Evolutionary conservation across 208 protist species (phyloP), one percentile per base, ranked within the genome.

Genomic region (Acanthamoeba healyi): DNA sequence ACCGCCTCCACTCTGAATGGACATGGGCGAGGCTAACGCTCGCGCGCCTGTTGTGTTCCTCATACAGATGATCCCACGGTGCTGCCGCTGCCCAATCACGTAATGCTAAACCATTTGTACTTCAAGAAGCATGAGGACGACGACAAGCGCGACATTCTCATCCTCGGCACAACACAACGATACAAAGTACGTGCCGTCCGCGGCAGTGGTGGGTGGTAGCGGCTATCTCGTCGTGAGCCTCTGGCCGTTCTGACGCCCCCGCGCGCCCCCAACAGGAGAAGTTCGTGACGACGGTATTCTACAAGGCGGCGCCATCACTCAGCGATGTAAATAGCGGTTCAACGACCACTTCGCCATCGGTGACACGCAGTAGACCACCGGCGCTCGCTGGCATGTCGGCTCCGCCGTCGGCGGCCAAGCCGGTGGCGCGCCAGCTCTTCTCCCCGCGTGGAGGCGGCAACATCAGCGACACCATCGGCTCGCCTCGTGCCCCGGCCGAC

Each of bases 71-170:
- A 97, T 36, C 97, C 97, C 29, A 97, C 96, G 32, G 87, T 97
- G 40, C 90, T 97, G 36, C 96, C 96, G 15, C 79, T 97, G 49
- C 97, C 97, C 54, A 95, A 97, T 65, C 97, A 97, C 87, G 97
- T 97, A 19, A 97, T 97, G 97, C 54, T 97, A 0, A 96, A 96
- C 92, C 97, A 97, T 74, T 88, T 97, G 19, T 97, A 97, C 65
- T 95, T 95, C n/a, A 54, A 56, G 26, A 89, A 95, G 9, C 72
- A 63, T 32, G 94, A 95, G 32, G 95, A 96, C 32, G 84, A 72
- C 42, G 36, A 63, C 84, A 91, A 72, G 84, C 56, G 58, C 22
- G 94, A 94, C 42, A 94, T 96, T 12, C 94, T 95, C 61, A 94
- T 96, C 22, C 74, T 96, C 14, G 94, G 95, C 46, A 89, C 44